Evolutionary conservation across 371 early-diverging fungal species (phyloP).

Genomic region (Circinella minor): DNA sequence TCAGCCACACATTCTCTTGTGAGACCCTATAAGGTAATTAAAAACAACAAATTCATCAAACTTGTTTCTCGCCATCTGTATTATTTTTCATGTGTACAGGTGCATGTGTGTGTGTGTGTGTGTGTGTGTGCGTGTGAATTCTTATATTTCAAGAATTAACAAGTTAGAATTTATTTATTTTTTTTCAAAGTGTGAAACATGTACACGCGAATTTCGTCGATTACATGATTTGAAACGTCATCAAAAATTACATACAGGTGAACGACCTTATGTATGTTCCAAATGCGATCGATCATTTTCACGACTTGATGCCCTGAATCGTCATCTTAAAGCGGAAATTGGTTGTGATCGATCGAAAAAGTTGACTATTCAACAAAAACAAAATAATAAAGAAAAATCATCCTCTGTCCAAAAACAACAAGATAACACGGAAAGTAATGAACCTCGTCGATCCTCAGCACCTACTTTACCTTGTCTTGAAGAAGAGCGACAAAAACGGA

Average conservation of each 20-base stretch:
- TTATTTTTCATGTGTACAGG: neutral
- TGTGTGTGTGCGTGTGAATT: too few species aligned
- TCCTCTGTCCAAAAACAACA: neutral
- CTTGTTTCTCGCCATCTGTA: too few species aligned
- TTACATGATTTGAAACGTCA: slow-evolving; percentile 69
- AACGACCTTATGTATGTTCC: slow-evolving; percentile 60
- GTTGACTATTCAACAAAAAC: neutral
- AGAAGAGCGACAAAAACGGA: neutral
- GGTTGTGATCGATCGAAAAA: slow-evolving; percentile 21
- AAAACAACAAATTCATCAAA: too few species aligned
- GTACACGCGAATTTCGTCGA: slow-evolving; percentile 53
- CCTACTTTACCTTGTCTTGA: slow-evolving; percentile 5
- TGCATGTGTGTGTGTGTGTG: too few species aligned
- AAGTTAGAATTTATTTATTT: too few species aligned
- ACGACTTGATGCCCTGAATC: slow-evolving; percentile 70
- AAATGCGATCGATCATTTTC: slow-evolving; percentile 68
- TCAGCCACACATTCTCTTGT: slow-evolving; percentile 46
- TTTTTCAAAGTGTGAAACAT: slow-evolving; percentile 37
- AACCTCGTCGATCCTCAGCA: neutral
- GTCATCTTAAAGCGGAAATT: slow-evolving; percentile 70
- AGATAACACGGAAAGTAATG: neutral
- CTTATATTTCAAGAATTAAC: neutral
- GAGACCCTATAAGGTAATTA: slow-evolving; percentile 47
- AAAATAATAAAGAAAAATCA: neutral
- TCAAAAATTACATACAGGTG: slow-evolving; percentile 66